These are phyloP conservation scores for Myriosclerotinia scirpicola DNA, from an alignment of 2,329 filamentous ascomycete species.

Conservation along the genomic window DNA sequence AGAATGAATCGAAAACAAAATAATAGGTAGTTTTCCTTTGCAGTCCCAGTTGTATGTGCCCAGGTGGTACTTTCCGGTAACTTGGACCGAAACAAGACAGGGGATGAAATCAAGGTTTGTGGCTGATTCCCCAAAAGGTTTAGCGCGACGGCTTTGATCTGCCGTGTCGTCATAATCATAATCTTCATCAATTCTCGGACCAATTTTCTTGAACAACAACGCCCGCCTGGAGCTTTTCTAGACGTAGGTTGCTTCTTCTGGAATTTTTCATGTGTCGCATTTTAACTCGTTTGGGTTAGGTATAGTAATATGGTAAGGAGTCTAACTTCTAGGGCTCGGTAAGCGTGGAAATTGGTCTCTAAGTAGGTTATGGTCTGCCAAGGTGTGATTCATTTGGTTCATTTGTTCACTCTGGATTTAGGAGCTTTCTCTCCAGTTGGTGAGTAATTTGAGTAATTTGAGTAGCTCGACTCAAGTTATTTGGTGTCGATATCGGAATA, in stretches of 20 bases:
- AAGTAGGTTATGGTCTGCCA: not conserved
- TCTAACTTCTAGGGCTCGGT: not conserved
- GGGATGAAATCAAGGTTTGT: constrained; percentile 13
- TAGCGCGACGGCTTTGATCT: not conserved
- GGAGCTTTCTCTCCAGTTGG: constrained; percentile 12
- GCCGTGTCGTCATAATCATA: no score
- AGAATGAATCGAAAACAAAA: no score
- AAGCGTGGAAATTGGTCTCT: not conserved
- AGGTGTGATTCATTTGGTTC: not conserved
- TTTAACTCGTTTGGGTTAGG: not conserved
- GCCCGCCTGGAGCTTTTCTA: not conserved
- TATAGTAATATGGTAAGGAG: not conserved
- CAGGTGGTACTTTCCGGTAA: no score
- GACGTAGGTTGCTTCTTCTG: not conserved
- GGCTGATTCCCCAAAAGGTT: not conserved
- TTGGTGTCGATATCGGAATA: not conserved
- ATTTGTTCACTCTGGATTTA: not conserved
- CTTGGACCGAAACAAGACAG: not conserved
- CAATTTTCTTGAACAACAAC: no score
- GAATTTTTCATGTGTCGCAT: not conserved
- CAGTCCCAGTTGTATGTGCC: no score
- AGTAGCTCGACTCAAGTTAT: not conserved
- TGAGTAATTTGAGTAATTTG: not conserved
- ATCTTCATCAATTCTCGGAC: no score
- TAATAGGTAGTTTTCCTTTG: no score